A percentile compares a stretch with the other conserved stretches of the same genome.
phyloP scores from a whole-genome alignment of 78 protist species.

The Capsaspora owczarzaki region DNA sequence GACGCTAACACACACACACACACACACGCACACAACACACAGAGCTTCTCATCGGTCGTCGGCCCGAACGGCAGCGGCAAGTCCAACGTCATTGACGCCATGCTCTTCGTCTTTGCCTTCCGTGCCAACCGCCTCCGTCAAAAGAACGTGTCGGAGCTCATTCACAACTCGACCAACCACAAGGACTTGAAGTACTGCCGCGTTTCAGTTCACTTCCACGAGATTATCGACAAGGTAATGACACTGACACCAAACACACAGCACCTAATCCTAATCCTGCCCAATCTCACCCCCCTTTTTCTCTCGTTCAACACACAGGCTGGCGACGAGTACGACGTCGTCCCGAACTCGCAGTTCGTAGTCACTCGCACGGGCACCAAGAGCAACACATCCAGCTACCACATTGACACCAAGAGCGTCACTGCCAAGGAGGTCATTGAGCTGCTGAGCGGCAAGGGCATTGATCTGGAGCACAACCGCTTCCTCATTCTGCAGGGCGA shows the following conservation, averaged over 20 bases:
- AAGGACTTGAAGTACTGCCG: slow-evolving; percentile 45
- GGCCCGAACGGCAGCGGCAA: slow-evolving; percentile 99
- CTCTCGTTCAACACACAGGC: slow-evolving; percentile 9
- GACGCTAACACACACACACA: no score
- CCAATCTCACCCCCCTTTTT: not conserved
- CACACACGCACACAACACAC: no score
- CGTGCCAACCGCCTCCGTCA: slow-evolving; percentile 87
- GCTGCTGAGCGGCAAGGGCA: slow-evolving; percentile 65
- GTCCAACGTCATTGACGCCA: slow-evolving; percentile 97
- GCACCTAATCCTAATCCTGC: not conserved
- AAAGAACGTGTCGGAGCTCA: slow-evolving; percentile 83
- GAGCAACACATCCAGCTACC: slow-evolving; percentile 57
- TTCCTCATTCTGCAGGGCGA: slow-evolving; percentile 94
- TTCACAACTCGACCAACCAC: slow-evolving; percentile 84
- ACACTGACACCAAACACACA: no score
- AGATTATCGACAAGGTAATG: slow-evolving; percentile 75
- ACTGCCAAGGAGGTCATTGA: slow-evolving; percentile 49
- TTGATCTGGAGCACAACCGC: slow-evolving; percentile 97
- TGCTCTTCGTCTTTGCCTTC: slow-evolving; percentile 97
- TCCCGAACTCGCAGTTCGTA: slow-evolving; percentile 63
- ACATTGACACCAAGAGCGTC: slow-evolving; percentile 46
- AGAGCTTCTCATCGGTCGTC: slow-evolving; percentile 88
- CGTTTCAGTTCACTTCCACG: slow-evolving; percentile 90
- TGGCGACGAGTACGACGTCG: slow-evolving; percentile 42
- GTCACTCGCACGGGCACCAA: slow-evolving; percentile 73